A percentile compares a stretch with the other conserved stretches of the same genome.
Evolutionary conservation across 495 filamentous ascomycete genomes (phyloP).

Genomic region (Aspergillus taichungensis): DNA sequence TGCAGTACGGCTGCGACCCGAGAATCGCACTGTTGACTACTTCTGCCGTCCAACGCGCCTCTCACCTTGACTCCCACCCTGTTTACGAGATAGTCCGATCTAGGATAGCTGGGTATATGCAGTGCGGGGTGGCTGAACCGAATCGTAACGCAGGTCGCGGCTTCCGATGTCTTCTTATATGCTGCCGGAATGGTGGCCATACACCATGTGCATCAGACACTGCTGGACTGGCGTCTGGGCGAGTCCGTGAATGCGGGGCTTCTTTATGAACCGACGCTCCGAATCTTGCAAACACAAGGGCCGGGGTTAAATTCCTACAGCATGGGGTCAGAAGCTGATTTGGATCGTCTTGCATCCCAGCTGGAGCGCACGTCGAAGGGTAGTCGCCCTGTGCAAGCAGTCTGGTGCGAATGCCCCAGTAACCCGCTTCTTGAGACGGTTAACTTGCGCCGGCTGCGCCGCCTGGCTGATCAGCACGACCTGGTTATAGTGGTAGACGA

Average conservation of each 20-base stretch:
- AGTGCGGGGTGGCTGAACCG: too few species aligned
- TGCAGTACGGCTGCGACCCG: too few species aligned
- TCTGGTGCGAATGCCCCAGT: constrained; percentile 39
- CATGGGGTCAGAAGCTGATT: constrained; percentile 16
- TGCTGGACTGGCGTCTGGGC: too few species aligned
- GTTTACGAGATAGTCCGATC: too few species aligned
- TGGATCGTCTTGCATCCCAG: constrained; percentile 28
- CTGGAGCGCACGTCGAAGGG: constrained; percentile 1
- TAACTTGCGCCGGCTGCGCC: constrained; percentile 32
- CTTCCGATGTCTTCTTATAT: too few species aligned
- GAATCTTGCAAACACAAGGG: constrained; percentile 13
- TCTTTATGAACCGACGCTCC: constrained; percentile 25
- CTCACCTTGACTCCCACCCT: too few species aligned
- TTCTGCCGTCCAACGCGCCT: too few species aligned
- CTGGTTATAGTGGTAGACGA: constrained; percentile 43
- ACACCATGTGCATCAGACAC: too few species aligned
- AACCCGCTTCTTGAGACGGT: constrained; percentile 37
- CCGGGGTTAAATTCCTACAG: constrained; percentile 23
- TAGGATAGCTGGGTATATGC: too few species aligned
- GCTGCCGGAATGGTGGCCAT: too few species aligned
- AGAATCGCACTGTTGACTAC: too few species aligned
- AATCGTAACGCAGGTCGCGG: too few species aligned
- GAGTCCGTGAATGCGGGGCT: constrained; percentile 3
- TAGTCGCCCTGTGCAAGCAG: constrained; percentile 11
- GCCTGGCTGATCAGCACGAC: constrained; percentile 30